Base-by-base conservation (phyloP, 2,329 filamentous ascomycete species). In the Microcyclospora tardicrescens region DNA sequence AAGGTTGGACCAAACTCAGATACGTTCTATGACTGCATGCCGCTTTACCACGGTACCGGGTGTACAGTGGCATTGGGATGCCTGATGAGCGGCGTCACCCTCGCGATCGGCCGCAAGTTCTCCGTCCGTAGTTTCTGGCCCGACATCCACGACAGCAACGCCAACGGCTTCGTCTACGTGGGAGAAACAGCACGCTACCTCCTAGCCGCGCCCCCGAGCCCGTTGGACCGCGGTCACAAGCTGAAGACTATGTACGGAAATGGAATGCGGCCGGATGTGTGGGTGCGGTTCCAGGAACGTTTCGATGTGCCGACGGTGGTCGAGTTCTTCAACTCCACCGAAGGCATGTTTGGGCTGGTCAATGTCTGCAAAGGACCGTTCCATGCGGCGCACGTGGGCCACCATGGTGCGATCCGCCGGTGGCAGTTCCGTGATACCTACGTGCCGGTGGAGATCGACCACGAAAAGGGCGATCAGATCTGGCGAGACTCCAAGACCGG, bases 301-400 rank as follows among this genome's bases (percentile, higher is more conserved):
- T 81, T 81, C 53, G 71, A 69, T 37, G 71, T 82, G 46, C 60
- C 67, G 10, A 68, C 72, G 19, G 73, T 87, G 2, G 66, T 64
- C 43, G 82, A 87, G 57, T 85, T 87, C 61, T 87, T 84, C 67
- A 82, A 80, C 56, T 81, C 77, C 41, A 83, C 79, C 1, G 82
- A 87, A 58, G 79, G 81, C 24, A 68, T 84, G 36, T 71, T 86
- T 49, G 58, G 59, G 0, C 61, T 85, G n/a, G 47, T 54, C 33
- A 60, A 57, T 28, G 46, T 51, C 6, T 50, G 47, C 30, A 46
- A 49, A 37, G 73, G 80, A 1, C 74, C 77, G 16, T 85, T 76
- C 54, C 66, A 71, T 3, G 68, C 73, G 6, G 70, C 73, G 4
- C 67, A 72, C 19, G 79, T 87, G 2, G 82, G 81, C 1, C 79